Percentiles rank a stretch among this genome's conserved stretches.
Conservation (phyloP, 805 yeast genomes). For the Saccharomycopsis synnaedendra region DNA sequence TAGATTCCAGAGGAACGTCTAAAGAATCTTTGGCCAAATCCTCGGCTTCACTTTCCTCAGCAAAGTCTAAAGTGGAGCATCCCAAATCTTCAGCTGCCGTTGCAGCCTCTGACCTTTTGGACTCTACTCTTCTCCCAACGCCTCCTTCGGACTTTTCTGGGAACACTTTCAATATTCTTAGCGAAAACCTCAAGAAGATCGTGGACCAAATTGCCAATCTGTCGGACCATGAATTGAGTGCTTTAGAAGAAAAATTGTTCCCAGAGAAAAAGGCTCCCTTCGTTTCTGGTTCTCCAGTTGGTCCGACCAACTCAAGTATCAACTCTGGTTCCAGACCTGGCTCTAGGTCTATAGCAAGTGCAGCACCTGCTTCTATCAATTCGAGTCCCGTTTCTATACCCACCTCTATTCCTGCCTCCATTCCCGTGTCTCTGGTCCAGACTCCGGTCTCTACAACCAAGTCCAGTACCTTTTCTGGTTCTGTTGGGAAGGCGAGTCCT, state of each 20-base stretch:
- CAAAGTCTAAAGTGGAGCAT: no score
- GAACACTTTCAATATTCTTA: constrained; percentile 13
- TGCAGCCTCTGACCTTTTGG: neutral
- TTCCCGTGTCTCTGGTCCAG: no score
- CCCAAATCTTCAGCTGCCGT: neutral
- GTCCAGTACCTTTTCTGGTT: neutral
- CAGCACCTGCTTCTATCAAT: neutral
- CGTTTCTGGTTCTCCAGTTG: neutral
- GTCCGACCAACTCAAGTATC: neutral
- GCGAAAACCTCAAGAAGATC: constrained; percentile 10
- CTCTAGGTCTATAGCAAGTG: neutral
- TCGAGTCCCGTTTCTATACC: no score
- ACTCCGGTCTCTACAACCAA: no score
- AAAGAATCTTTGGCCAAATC: no score
- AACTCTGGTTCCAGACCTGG: neutral
- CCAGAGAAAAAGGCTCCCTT: neutral
- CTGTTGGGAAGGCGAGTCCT: neutral
- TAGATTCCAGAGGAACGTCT: no score
- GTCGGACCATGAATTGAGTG: constrained; percentile 6
- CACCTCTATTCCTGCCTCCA: no score
- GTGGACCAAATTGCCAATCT: constrained; percentile 13
- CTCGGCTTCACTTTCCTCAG: no score
- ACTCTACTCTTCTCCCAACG: neutral
- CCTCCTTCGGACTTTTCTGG: neutral
- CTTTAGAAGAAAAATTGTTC: constrained; percentile 3